These are phyloP conservation scores for Cajanus cajan DNA, from an alignment of 306 rosid genomes.

Conservation along the genomic window DNA sequence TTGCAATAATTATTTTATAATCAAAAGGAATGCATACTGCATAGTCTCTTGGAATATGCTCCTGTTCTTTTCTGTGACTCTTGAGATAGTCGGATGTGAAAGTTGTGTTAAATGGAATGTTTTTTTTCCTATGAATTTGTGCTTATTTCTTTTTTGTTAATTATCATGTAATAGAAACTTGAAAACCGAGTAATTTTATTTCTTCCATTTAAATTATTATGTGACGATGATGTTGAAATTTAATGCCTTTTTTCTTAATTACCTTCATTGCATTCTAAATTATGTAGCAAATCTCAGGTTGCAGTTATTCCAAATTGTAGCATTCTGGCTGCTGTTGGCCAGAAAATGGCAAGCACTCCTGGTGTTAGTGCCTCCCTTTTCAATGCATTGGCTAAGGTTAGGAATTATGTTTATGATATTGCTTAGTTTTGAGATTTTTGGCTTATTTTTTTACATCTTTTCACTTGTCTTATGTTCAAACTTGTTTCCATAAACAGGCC, in stretches of 20 bases:
- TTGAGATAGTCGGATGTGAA: background rate
- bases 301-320: constrained; percentile 90
- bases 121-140: background rate
- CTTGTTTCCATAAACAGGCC: constrained; percentile 63
- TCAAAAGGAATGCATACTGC: background rate
- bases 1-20: constrained; percentile 5
- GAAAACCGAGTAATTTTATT: background rate
- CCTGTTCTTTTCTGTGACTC: background rate
- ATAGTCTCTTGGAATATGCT: background rate
- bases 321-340: constrained; percentile 98
- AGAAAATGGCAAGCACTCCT: constrained; percentile 99
- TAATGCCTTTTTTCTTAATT: constrained; percentile 6
- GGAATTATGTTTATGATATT: constrained; percentile 27
- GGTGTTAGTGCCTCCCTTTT: constrained; percentile 98
- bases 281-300: constrained; percentile 56
- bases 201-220: background rate
- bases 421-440: constrained; percentile 2
- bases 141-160: constrained; percentile 3
- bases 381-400: constrained; percentile 96
- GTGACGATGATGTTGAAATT: constrained; percentile 12
- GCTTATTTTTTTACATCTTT: constrained; percentile 1
- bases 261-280: constrained; percentile 25
- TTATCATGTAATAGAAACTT: background rate
- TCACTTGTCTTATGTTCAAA: constrained; percentile 11
- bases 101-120: background rate